Base-by-base conservation (phyloP, 1,284 basidiomycete genomes). In the Puccinia coronata region DNA sequence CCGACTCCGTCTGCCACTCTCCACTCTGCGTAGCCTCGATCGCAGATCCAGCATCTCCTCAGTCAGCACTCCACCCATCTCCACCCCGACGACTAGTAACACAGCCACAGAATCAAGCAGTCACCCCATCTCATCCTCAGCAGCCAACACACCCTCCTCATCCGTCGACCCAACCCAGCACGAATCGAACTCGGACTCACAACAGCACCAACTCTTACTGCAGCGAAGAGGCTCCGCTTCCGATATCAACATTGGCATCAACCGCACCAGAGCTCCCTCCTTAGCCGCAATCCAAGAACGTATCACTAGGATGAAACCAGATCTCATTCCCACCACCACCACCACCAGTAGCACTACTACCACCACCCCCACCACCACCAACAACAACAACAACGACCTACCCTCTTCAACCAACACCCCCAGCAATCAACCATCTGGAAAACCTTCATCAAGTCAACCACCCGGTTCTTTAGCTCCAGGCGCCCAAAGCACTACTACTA, bases 221-320 rank as follows among this genome's bases (percentile, higher is more conserved):
- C 74, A 76, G 41, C 41, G 74, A 23, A 55, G 74, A 59, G 57
- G 34, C n/a, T 76, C 74, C 1, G 41, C 59, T 14, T 76, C 74
- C 20, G 74, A 76, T 34, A 76, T 76, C 28, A 61, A 61, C 43
- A 43, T 76, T 18, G 74, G 74, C 18, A 25, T 76, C 59, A 76
- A 76, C 57, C 20, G 74, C n/a, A n/a, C 74, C 65, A 25, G 75
- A 53, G 39, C 59, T 11, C 75, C 75, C 47, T 78, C 75, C 20
- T 39, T 78, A n/a, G 75, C 75, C 25, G 75, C 63, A 31, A 78
- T 78, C 39, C 75, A 78, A 28, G 75, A 78, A 55, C 75, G 75
- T 1, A 67, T 78, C 43, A 25, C 75, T 16, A 28, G 75, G 23
- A 51, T 63, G 31, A 78, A 78, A 55, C 61, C 63, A 14, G 75